Percentiles rank a stretch among this genome's conserved stretches.
Evolutionary conservation across 2,329 filamentous ascomycete genomes (phyloP).

Genomic region (Stagonosporopsis rhizophila): DNA sequence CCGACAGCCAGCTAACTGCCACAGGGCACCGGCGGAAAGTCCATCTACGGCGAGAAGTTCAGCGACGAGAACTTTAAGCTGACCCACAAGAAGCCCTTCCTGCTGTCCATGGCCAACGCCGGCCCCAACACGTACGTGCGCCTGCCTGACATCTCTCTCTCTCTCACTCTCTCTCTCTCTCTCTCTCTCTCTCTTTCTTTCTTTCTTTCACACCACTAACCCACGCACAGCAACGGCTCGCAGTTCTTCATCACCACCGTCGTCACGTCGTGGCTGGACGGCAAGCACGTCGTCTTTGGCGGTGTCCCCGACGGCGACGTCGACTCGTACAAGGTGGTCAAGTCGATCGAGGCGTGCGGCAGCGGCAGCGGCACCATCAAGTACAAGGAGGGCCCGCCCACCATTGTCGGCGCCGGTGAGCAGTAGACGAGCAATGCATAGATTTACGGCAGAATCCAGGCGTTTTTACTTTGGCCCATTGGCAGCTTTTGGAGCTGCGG

Average conservation of each 20-base stretch:
- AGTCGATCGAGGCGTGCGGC: constrained; percentile 66
- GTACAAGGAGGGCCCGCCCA: constrained; percentile 58
- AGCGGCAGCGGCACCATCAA: constrained; percentile 61
- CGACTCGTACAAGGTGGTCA: constrained; percentile 62
- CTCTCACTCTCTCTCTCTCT: too few relatives aligned
- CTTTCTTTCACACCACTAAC: constrained; percentile 2
- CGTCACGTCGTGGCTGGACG: constrained; percentile 73
- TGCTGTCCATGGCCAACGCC: constrained; percentile 95
- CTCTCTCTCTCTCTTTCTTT: background rate
- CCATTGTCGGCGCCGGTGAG: constrained; percentile 61
- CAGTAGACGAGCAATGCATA: constrained; percentile 44
- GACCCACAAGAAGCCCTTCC: constrained; percentile 76
- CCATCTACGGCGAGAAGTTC: constrained; percentile 96
- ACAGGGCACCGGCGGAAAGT: constrained; percentile 88
- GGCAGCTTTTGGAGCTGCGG: constrained; percentile 1
- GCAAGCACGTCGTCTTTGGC: constrained; percentile 86
- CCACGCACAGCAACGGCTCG: constrained; percentile 66
- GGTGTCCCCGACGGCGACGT: constrained; percentile 66
- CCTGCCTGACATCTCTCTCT: too few relatives aligned
- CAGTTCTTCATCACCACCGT: constrained; percentile 78
- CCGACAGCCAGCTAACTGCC: constrained; percentile 26
- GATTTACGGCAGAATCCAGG: constrained; percentile 19
- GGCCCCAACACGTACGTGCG: constrained; percentile 82
- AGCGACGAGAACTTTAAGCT: constrained; percentile 87
- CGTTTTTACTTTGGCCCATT: constrained; percentile 15